Evolutionary conservation across 257 asterid genomes (phyloP).

Genomic region (Capsicum baccatum): DNA sequence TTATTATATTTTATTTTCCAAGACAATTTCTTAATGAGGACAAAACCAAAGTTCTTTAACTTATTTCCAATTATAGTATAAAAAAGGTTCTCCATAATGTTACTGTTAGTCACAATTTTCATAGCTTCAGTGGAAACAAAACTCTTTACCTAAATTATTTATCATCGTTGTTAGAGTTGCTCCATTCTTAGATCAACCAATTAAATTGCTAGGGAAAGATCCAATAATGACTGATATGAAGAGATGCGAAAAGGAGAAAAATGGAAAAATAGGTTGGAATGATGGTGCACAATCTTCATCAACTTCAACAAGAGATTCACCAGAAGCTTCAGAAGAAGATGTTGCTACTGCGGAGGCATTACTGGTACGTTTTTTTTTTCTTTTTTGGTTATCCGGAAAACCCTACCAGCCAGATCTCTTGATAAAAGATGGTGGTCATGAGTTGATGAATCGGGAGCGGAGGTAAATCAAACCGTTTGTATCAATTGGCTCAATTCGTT

Average conservation of each 20-base stretch:
- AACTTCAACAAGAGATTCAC: constrained; percentile 14
- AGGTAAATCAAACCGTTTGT: constrained; percentile 3
- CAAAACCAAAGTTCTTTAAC: no score
- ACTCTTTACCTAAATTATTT: no score
- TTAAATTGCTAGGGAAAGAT: background rate
- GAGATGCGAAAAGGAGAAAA: constrained; percentile 18
- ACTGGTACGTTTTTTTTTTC: background rate
- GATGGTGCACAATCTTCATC: constrained; percentile 13
- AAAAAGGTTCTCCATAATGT: no score
- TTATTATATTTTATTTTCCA: no score
- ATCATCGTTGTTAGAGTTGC: no score
- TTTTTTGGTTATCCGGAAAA: background rate
- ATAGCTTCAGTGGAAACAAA: no score
- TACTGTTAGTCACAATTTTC: no score
- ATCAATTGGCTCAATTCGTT: background rate
- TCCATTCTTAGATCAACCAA: no score
- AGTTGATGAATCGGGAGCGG: background rate
- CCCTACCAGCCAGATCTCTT: background rate
- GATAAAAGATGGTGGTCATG: constrained; percentile 17
- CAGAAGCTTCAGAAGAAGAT: constrained; percentile 16
- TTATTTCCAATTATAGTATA: no score
- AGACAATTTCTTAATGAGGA: no score
- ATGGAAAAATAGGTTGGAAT: background rate
- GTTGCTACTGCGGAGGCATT: constrained; percentile 17
- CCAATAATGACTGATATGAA: constrained; percentile 5